Conservation (phyloP, 345 rosid genomes). For the Salix viminalis region DNA sequence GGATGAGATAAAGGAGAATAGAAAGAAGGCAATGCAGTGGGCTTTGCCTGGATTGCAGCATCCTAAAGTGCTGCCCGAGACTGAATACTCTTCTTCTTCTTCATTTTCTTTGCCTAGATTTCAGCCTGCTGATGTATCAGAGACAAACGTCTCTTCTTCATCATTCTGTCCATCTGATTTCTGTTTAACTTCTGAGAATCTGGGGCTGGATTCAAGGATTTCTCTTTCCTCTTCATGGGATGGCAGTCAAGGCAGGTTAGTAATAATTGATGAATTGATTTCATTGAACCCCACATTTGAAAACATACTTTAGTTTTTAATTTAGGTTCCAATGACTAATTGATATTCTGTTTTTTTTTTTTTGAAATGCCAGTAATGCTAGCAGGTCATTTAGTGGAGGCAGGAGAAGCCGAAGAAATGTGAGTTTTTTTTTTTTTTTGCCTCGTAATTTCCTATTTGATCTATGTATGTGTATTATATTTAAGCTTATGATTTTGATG, state of each 20-base stretch:
- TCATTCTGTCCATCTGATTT: slow-evolving; percentile 52
- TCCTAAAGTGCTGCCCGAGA: slow-evolving; percentile 34
- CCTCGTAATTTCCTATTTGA: background rate
- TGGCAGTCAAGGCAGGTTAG: slow-evolving; percentile 56
- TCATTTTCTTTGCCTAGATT: slow-evolving; percentile 10
- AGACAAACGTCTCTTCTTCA: slow-evolving; percentile 20
- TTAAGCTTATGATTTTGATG: background rate
- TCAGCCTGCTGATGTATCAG: background rate
- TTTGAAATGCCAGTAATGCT: slow-evolving; percentile 33
- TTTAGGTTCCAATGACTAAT: slow-evolving; percentile 5
- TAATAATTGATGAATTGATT: slow-evolving; percentile 4
- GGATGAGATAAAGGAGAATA: slow-evolving; percentile 19
- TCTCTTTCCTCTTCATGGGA: slow-evolving; percentile 71
- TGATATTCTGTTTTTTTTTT: background rate
- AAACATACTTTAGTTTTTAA: background rate
- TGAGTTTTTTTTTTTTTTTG: slow-evolving; percentile 22
- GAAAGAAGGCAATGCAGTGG: slow-evolving; percentile 58
- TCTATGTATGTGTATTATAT: background rate
- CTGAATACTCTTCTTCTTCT: background rate
- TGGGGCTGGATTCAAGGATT: slow-evolving; percentile 53
- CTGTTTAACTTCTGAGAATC: slow-evolving; percentile 57
- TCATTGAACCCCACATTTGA: background rate
- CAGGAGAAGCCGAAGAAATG: slow-evolving; percentile 72
- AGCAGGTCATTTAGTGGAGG: slow-evolving; percentile 62
- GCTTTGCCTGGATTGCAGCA: slow-evolving; percentile 71